phyloP scores from a whole-genome alignment of 805 yeast genomes.

The Ogataea polymorpha region DNA sequence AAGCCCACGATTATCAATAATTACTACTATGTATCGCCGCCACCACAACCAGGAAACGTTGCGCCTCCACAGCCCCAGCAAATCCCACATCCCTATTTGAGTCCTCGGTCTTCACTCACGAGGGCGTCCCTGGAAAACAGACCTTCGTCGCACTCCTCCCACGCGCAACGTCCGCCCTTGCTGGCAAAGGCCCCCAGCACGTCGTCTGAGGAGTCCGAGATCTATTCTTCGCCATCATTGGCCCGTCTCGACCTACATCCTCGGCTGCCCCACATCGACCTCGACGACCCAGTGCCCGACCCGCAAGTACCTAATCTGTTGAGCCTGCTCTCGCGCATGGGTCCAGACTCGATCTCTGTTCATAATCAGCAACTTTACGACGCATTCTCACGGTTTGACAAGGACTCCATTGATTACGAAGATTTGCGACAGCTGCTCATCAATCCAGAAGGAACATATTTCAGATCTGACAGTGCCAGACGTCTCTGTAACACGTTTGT shows the following conservation, averaged over 20 bases:
- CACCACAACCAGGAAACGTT: neutral
- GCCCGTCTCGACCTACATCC: constrained; percentile 9
- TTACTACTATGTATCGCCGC: constrained; percentile 18
- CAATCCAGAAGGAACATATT: constrained; percentile 24
- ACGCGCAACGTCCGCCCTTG: neutral
- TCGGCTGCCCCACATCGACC: constrained; percentile 19
- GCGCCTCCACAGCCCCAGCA: constrained; percentile 11
- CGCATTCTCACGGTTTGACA: constrained; percentile 18
- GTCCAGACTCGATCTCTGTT: constrained; percentile 20
- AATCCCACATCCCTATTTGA: neutral
- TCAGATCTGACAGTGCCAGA: constrained; percentile 19
- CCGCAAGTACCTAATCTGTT: constrained; percentile 14
- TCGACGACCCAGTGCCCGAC: constrained; percentile 10
- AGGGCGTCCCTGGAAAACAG: constrained; percentile 1
- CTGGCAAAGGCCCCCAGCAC: neutral
- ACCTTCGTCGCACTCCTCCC: neutral
- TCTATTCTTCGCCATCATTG: constrained; percentile 22
- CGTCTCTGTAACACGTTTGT: constrained; percentile 22
- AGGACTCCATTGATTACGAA: constrained; percentile 14
- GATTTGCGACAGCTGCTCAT: constrained; percentile 18
- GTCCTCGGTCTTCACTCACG: neutral
- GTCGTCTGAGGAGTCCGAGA: constrained; percentile 10
- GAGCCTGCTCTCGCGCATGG: constrained; percentile 9
- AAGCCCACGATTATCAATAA: constrained; percentile 21
- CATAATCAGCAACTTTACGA: constrained; percentile 20